Evolutionary conservation across 164 flowering plant species (phyloP).

Genomic region (Sextonia rubra): DNA sequence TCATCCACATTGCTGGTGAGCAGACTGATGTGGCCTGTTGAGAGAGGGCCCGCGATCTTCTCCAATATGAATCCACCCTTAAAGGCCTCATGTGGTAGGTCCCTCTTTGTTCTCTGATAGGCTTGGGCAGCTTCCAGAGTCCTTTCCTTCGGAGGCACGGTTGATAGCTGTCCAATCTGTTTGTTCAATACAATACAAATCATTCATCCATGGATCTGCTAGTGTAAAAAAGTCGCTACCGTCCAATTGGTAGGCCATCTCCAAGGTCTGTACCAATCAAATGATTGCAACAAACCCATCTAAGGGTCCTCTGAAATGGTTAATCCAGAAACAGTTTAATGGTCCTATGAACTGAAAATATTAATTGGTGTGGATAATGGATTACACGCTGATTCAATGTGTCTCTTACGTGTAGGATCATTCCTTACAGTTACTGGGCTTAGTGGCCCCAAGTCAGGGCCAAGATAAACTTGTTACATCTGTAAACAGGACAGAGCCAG

Average conservation of each 20-base stretch:
- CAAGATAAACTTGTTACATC: neutral
- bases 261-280: neutral
- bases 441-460: neutral
- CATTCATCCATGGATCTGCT: neutral
- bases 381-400: too few species aligned
- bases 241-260: neutral
- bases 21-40: slow-evolving; percentile 59
- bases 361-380: too few species aligned
- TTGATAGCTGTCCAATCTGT: slow-evolving; percentile 85
- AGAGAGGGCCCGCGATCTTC: slow-evolving; percentile 61
- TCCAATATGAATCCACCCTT: slow-evolving; percentile 80
- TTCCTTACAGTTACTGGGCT: too few species aligned
- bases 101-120: slow-evolving; percentile 29
- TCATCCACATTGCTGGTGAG: slow-evolving; percentile 54
- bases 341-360: too few species aligned
- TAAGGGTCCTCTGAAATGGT: neutral
- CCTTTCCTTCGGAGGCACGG: slow-evolving; percentile 65
- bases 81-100: slow-evolving; percentile 64
- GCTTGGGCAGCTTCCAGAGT: slow-evolving; percentile 38
- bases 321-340: too few species aligned
- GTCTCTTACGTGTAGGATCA: too few species aligned
- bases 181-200: neutral
- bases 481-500: neutral
- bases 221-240: neutral
- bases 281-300: neutral